Evolutionary conservation across 306 rosid genomes (phyloP).

Genomic region (Trifolium subterraneum): DNA sequence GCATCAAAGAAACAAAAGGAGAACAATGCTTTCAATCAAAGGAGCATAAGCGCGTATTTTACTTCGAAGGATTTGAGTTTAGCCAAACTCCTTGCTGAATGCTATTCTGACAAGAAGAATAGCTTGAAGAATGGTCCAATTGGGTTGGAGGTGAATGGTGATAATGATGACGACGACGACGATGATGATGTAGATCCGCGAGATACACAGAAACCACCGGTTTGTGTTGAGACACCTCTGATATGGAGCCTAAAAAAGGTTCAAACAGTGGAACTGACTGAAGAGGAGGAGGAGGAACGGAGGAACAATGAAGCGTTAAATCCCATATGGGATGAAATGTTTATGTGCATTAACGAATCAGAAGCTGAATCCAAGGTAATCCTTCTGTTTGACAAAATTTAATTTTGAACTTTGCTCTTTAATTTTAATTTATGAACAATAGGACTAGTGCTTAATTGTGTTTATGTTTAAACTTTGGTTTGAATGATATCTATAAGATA

Average conservation of each 20-base stretch:
- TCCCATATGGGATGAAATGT: neutral
- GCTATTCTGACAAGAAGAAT: neutral
- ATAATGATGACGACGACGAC: neutral
- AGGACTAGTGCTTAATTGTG: neutral
- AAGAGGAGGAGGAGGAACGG: neutral
- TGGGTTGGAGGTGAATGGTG: neutral
- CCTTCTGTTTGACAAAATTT: neutral
- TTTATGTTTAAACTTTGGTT: neutral
- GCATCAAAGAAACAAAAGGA: neutral
- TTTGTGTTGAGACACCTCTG: neutral
- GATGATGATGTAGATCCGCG: neutral
- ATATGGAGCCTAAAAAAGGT: conserved; percentile 3
- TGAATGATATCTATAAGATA: neutral
- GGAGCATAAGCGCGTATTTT: neutral
- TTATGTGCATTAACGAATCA: neutral
- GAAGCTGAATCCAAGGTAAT: neutral
- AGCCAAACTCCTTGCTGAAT: neutral
- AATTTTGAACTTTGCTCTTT: neutral
- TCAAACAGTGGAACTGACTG: neutral
- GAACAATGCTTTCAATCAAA: neutral
- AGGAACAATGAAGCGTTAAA: too few relatives aligned
- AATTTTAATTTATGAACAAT: neutral
- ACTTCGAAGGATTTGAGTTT: neutral
- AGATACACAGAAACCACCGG: neutral
- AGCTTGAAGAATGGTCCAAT: neutral